A percentile compares a stretch with the other conserved stretches of the same genome.
phyloP scores from a whole-genome alignment of 129 eudicot species.

The Flaveria robusta region DNA sequence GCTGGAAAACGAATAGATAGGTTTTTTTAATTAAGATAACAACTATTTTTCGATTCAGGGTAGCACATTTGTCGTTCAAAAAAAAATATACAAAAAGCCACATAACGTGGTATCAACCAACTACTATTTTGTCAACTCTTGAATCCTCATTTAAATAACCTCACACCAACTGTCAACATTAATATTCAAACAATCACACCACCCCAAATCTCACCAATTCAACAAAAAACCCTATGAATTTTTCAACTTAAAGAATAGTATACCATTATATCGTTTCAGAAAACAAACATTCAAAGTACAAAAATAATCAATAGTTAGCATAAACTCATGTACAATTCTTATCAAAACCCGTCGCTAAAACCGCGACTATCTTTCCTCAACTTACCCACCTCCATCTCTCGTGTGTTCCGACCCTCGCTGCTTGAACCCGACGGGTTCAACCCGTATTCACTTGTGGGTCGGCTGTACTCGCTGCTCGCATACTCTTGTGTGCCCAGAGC shows the following conservation, averaged over 20 bases:
- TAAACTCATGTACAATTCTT: constrained; percentile 33
- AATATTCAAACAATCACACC: background rate
- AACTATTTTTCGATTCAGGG: too few species aligned
- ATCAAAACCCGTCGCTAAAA: constrained; percentile 48
- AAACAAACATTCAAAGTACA: constrained; percentile 18
- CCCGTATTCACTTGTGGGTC: constrained; percentile 86
- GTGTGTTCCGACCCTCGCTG: constrained; percentile 71
- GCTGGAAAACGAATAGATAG: too few species aligned
- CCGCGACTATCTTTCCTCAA: constrained; percentile 52
- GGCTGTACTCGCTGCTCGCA: constrained; percentile 68
- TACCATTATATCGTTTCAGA: constrained; percentile 27
- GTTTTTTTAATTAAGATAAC: too few species aligned
- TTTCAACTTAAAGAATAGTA: constrained; percentile 24
- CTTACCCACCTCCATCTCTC: constrained; percentile 79
- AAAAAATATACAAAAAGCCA: background rate
- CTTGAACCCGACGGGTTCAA: constrained; percentile 78
- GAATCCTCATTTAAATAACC: constrained; percentile 20
- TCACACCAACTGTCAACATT: constrained; percentile 30
- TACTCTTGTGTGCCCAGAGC: constrained; percentile 73
- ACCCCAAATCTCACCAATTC: constrained; percentile 26
- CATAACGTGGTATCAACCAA: constrained; percentile 36
- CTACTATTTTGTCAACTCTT: constrained; percentile 30
- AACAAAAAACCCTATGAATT: constrained; percentile 27
- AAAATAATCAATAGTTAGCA: constrained; percentile 21
- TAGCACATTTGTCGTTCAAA: too few species aligned